Conservation (phyloP, 1,139 yeast genomes). For the Lodderomyces parapsilosis region DNA sequence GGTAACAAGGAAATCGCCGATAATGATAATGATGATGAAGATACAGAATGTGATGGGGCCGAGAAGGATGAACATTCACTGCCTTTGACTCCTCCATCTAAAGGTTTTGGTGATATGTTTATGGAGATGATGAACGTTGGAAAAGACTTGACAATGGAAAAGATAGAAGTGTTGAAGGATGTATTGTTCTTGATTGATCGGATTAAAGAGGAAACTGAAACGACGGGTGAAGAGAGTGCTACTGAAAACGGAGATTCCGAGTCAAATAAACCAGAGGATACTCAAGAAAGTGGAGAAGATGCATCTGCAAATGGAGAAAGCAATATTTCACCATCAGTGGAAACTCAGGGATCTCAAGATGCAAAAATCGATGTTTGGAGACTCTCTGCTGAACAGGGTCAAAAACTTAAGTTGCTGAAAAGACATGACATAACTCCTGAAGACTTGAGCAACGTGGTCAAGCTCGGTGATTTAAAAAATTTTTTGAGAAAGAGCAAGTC, state of each 20-base stretch:
- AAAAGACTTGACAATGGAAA: constrained; percentile 10
- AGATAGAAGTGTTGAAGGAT: constrained; percentile 10
- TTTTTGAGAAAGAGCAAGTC: not conserved
- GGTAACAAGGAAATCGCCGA: not conserved
- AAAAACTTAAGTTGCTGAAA: not conserved
- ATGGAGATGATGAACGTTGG: constrained; percentile 11
- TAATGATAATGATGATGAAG: not conserved
- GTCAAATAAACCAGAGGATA: not conserved
- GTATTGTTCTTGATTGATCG: constrained; percentile 9
- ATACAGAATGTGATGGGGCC: not conserved
- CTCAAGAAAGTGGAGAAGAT: not conserved
- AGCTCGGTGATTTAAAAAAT: not conserved
- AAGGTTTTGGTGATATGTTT: constrained; percentile 9
- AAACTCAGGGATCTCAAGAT: not conserved
- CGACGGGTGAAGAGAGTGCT: not conserved
- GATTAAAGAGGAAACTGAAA: constrained; percentile 4
- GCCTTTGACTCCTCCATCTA: not conserved
- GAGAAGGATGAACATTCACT: not conserved
- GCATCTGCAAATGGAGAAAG: not conserved
- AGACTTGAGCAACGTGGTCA: not conserved
- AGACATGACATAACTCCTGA: not conserved
- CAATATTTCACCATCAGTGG: not conserved
- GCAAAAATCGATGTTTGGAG: constrained; percentile 4
- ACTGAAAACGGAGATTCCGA: not conserved
- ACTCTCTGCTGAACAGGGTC: not conserved